These are phyloP conservation scores for Berberis vulgaris DNA, from an alignment of 164 flowering plant genomes.

Conservation along the genomic window DNA sequence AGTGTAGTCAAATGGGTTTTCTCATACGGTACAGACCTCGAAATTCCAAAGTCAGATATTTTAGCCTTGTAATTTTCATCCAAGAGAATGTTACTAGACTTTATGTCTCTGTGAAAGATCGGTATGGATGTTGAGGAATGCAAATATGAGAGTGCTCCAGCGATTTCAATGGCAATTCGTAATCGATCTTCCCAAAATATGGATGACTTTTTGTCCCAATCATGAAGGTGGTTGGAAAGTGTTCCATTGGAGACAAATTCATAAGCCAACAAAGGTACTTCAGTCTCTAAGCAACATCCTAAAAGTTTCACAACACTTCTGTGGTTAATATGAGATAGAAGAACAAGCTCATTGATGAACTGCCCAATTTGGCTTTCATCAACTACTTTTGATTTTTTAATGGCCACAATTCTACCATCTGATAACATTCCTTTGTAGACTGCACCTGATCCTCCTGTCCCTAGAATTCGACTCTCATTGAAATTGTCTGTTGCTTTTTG, in stretches of 20 bases:
- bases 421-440: slow-evolving; percentile 1
- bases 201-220: neutral
- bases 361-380: slow-evolving; percentile 1
- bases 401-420: neutral
- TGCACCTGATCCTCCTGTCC: neutral
- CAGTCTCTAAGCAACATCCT: neutral
- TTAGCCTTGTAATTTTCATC: neutral
- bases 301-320: neutral
- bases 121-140: neutral
- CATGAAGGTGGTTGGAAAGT: neutral
- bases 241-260: neutral
- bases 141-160: neutral
- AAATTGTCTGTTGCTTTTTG: neutral
- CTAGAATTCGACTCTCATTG: slow-evolving; percentile 1
- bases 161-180: neutral
- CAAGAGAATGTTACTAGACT: neutral
- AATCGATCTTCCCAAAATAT: neutral
- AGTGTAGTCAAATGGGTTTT: neutral
- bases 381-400: neutral
- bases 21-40: neutral
- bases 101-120: slow-evolving; percentile 2
- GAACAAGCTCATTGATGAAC: slow-evolving; percentile 1
- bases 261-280: neutral
- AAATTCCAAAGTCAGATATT: slow-evolving; percentile 2
- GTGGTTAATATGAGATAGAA: neutral